Conservation (phyloP, 768 basidiomycete genomes). For the Exsudoporus frostii region DNA sequence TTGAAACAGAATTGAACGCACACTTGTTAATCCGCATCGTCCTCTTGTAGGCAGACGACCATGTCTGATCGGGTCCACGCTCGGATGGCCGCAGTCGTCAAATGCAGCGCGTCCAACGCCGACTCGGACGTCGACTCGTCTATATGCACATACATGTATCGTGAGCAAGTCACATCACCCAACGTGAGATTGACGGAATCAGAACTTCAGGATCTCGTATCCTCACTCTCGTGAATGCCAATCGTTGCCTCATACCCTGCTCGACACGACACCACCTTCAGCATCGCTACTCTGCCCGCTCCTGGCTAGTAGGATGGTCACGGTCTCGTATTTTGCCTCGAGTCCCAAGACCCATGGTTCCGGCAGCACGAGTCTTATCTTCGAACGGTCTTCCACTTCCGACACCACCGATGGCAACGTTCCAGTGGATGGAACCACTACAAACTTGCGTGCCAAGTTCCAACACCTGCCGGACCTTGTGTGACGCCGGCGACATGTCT, state of each 20-base stretch:
- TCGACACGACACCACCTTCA: slow-evolving; percentile 66
- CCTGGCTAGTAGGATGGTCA: slow-evolving; percentile 57
- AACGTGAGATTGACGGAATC: slow-evolving; percentile 36
- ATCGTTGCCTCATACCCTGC: slow-evolving; percentile 91
- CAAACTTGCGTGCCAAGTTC: slow-evolving; percentile 46
- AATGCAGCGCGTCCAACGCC: slow-evolving; percentile 77
- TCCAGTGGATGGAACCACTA: slow-evolving; percentile 78
- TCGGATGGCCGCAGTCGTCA: slow-evolving; percentile 74
- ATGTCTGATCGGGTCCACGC: slow-evolving; percentile 47
- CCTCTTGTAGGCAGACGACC: neutral
- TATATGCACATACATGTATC: slow-evolving; percentile 22
- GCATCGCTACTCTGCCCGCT: slow-evolving; percentile 40
- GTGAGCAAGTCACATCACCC: neutral
- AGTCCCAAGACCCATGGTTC: slow-evolving; percentile 83
- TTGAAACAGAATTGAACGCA: too few relatives aligned
- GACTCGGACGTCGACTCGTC: slow-evolving; percentile 85
- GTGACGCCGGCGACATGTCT: slow-evolving; percentile 71
- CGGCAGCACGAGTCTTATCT: slow-evolving; percentile 62
- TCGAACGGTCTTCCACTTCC: slow-evolving; percentile 42
- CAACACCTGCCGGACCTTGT: slow-evolving; percentile 60
- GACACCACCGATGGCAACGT: slow-evolving; percentile 75
- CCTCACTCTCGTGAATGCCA: slow-evolving; percentile 85
- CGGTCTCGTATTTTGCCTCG: slow-evolving; percentile 87
- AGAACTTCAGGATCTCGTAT: slow-evolving; percentile 84
- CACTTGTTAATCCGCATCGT: too few relatives aligned